A percentile compares a stretch with the other conserved stretches of the same genome.
Evolutionary conservation across 345 rosid species (phyloP).

Genomic region (Populus alba): DNA sequence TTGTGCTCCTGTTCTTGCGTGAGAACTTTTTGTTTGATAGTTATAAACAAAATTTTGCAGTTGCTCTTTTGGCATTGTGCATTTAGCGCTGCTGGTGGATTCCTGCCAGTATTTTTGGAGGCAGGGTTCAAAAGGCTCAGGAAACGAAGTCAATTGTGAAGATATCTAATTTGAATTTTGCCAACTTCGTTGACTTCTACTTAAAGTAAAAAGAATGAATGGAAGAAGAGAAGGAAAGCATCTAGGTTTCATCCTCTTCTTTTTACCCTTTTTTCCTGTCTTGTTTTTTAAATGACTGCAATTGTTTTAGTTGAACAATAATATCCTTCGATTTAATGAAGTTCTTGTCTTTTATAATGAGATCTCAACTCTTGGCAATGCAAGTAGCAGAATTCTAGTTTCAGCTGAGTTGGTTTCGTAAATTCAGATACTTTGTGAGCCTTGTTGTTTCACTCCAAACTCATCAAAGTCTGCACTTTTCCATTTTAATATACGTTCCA

Average conservation of each 20-base stretch:
- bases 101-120: constrained; percentile 2
- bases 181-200: not conserved
- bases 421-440: not conserved
- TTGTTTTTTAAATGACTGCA: not conserved
- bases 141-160: not conserved
- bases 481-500: too few species aligned
- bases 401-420: not conserved
- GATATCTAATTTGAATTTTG: not conserved
- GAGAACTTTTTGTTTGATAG: not conserved
- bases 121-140: constrained; percentile 5
- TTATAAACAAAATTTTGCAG: constrained; percentile 5
- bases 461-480: not conserved
- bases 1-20: not conserved
- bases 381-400: not conserved
- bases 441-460: not conserved
- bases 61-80: not conserved
- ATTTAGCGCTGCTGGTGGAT: not conserved
- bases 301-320: not conserved
- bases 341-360: not conserved
- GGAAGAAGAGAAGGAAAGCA: not conserved
- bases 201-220: not conserved
- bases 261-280: not conserved
- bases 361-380: not conserved
- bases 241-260: not conserved
- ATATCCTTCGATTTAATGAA: not conserved